These are phyloP conservation scores for Castanea sativa DNA, from an alignment of 306 rosid genomes.

Conservation along the genomic window DNA sequence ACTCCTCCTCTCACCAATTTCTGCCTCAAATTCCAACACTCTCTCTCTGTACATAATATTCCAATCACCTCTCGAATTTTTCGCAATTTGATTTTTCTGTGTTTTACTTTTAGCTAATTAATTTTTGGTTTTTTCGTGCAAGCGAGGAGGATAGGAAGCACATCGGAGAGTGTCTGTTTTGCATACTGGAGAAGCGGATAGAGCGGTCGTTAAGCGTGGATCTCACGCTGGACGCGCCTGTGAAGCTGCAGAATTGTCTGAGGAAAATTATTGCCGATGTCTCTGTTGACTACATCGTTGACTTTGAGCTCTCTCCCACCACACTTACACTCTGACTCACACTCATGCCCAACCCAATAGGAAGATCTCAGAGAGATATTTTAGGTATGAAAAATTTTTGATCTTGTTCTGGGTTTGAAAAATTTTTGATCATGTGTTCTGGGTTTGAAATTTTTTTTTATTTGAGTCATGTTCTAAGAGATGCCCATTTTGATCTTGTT, in stretches of 20 bases:
- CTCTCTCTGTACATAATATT: conserved; percentile 55
- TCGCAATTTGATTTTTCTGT: not conserved
- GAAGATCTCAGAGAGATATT: too few relatives aligned
- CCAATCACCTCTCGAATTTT: too few relatives aligned
- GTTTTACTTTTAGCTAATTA: not conserved
- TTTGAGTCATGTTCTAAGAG: too few relatives aligned
- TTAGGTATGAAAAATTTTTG: too few relatives aligned
- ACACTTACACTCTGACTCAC: too few relatives aligned
- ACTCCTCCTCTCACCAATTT: conserved; percentile 99
- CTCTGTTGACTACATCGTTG: too few relatives aligned
- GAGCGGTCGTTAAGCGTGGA: conserved; percentile 67
- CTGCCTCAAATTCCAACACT: conserved; percentile 83
- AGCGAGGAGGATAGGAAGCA: conserved; percentile 75
- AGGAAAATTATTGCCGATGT: conserved; percentile 56
- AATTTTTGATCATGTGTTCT: too few relatives aligned
- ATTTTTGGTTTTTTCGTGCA: conserved; percentile 11
- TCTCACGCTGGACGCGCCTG: conserved; percentile 64
- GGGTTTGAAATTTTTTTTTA: too few relatives aligned
- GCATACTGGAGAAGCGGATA: conserved; percentile 81
- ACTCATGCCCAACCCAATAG: too few relatives aligned
- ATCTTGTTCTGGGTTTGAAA: too few relatives aligned
- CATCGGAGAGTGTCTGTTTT: conserved; percentile 65
- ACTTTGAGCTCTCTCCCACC: too few relatives aligned
- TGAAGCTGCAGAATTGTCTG: conserved; percentile 70
- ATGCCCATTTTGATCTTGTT: too few relatives aligned